phyloP scores from a whole-genome alignment of 306 rosid species.

The Rubus parviflorus region DNA sequence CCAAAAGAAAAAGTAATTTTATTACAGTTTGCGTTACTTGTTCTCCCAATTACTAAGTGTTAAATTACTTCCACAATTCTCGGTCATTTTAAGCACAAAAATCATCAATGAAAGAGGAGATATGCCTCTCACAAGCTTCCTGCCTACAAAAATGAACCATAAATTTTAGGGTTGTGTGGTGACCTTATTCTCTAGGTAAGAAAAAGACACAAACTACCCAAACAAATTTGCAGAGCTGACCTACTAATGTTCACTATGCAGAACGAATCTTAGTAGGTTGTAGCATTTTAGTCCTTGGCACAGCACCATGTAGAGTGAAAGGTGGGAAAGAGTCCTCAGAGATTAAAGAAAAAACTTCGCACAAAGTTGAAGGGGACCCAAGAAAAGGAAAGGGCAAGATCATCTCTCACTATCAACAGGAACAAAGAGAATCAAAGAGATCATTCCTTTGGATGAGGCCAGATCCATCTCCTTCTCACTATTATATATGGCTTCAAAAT shows the following conservation, averaged over 20 bases:
- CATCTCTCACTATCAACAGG: constrained; percentile 50
- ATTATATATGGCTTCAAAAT: constrained; percentile 39
- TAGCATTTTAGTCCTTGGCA: not conserved
- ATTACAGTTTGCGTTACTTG: not conserved
- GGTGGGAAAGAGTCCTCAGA: constrained; percentile 21
- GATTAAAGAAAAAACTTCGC: constrained; percentile 22
- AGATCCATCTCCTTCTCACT: constrained; percentile 45
- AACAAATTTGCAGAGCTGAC: not conserved
- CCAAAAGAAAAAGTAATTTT: not conserved
- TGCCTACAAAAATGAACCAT: not conserved
- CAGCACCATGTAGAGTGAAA: constrained; percentile 39
- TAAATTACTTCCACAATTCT: too few relatives aligned
- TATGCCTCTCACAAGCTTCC: not conserved
- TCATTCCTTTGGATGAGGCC: constrained; percentile 49
- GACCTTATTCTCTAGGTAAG: constrained; percentile 9
- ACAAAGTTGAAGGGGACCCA: constrained; percentile 41
- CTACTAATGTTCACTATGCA: not conserved
- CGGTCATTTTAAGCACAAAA: too few relatives aligned
- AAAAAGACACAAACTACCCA: constrained; percentile 28
- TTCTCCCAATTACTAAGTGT: not conserved
- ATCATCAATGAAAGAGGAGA: too few relatives aligned
- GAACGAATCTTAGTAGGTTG: constrained; percentile 33
- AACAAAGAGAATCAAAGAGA: constrained; percentile 69
- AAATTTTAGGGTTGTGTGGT: not conserved
- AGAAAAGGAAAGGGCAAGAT: constrained; percentile 52